Percentiles rank a stretch among this genome's conserved stretches.
phyloP scores from a whole-genome alignment of 1,284 basidiomycete species.

The Cryptococcus deneoformans region DNA sequence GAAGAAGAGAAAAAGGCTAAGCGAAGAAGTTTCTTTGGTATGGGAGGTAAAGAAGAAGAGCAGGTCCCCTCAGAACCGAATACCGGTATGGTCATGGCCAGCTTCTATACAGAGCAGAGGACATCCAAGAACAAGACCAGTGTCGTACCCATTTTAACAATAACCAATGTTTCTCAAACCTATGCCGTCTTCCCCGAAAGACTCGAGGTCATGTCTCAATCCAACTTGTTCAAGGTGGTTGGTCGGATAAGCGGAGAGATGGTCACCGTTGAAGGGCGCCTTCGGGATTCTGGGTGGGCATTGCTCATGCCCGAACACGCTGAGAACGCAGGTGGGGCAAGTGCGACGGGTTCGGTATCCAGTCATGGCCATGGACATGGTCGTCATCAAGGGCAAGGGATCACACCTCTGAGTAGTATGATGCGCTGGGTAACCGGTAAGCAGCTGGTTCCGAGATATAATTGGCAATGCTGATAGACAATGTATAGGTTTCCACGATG shows the following conservation, averaged over 20 bases:
- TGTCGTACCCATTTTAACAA: conserved; percentile 36
- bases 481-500: conserved; percentile 64
- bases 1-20: conserved; percentile 32
- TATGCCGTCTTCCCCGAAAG: conserved; percentile 93
- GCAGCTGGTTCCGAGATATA: conserved; percentile 54
- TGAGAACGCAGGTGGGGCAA: conserved; percentile 41
- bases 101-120: conserved; percentile 45
- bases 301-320: conserved; percentile 79
- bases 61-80: conserved; percentile 53
- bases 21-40: conserved; percentile 44
- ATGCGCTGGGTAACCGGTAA: conserved; percentile 76
- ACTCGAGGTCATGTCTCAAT: conserved; percentile 82
- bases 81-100: conserved; percentile 44
- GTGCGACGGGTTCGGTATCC: neutral
- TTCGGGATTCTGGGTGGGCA: conserved; percentile 70
- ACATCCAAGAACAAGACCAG: conserved; percentile 40
- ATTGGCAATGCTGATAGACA: neutral
- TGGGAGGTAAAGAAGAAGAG: conserved; percentile 51
- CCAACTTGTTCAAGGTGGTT: conserved; percentile 85
- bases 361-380: neutral
- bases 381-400: conserved; percentile 5
- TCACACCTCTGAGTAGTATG: conserved; percentile 66
- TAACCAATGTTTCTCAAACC: conserved; percentile 47
- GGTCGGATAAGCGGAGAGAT: conserved; percentile 76
- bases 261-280: conserved; percentile 51